Evolutionary conservation across 2,329 filamentous ascomycete species (phyloP).

Genomic region (Ophiostoma himal-ulmi): DNA sequence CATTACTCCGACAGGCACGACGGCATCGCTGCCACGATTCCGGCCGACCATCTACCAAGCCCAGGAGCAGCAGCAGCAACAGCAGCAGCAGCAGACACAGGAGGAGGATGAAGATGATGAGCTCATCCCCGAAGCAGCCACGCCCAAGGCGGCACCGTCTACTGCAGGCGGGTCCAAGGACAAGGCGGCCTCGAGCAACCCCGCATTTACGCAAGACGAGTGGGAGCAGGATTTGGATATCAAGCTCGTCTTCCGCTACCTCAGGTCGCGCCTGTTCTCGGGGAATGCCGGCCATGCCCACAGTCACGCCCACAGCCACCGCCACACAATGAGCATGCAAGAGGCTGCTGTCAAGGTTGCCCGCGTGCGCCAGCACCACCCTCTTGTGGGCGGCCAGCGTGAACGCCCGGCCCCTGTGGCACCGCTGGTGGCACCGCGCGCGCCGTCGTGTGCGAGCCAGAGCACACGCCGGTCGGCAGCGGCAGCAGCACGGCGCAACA

Average conservation of each 20-base stretch:
- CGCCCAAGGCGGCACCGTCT: constrained; percentile 12
- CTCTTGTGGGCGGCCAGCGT: constrained; percentile 58
- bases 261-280: constrained; percentile 67
- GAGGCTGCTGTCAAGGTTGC: constrained; percentile 72
- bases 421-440: constrained; percentile 32
- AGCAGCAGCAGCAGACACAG: neutral
- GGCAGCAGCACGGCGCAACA: constrained; percentile 51
- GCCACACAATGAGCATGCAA: constrained; percentile 42
- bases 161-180: constrained; percentile 1
- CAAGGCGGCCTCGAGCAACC: constrained; percentile 3
- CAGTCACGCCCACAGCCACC: neutral
- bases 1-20: constrained; percentile 24
- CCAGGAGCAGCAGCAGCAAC: constrained; percentile 25
- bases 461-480: constrained; percentile 63
- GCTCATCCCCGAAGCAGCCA: constrained; percentile 15
- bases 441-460: constrained; percentile 77
- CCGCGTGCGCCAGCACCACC: constrained; percentile 82
- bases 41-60: constrained; percentile 42
- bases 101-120: constrained; percentile 29
- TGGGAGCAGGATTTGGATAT: constrained; percentile 93
- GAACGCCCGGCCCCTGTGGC: constrained; percentile 39
- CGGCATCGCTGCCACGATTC: constrained; percentile 42
- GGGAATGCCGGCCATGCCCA: constrained; percentile 31
- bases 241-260: constrained; percentile 83
- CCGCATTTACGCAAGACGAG: constrained; percentile 62